Conservation (phyloP, 2,329 filamentous ascomycete genomes). For the Phyllosticta paracitricarpa region DNA sequence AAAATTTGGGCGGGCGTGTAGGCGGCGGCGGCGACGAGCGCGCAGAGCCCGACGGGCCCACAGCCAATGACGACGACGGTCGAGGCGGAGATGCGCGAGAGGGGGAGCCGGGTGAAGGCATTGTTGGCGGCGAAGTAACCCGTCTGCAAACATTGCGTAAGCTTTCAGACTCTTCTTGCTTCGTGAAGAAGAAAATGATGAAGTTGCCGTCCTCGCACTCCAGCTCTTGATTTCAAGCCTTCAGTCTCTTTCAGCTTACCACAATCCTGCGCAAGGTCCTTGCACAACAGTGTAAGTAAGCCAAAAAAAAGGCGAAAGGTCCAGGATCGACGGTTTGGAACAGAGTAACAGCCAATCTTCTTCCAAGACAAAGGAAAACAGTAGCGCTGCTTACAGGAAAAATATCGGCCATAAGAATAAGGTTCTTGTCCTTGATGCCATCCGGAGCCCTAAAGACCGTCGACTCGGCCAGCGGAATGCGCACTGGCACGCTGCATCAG, state of each 20-base stretch:
- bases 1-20: conserved; percentile 65
- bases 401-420: conserved; percentile 87
- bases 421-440: conserved; percentile 60
- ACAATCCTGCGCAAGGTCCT: too few species aligned
- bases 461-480: conserved; percentile 70
- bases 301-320: too few species aligned
- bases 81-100: conserved; percentile 50
- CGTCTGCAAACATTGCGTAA: neutral
- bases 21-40: conserved; percentile 60
- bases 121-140: conserved; percentile 69
- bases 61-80: conserved; percentile 76
- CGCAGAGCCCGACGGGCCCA: conserved; percentile 71
- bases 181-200: neutral
- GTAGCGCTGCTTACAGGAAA: conserved; percentile 55
- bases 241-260: too few species aligned
- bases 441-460: conserved; percentile 67
- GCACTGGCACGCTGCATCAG: conserved; percentile 22
- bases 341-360: too few species aligned
- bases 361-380: too few species aligned
- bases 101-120: conserved; percentile 55
- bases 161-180: neutral
- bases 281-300: too few species aligned
- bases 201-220: too few species aligned
- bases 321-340: too few species aligned
- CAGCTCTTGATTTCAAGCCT: too few species aligned